Base-by-base conservation (phyloP, 306 rosid genomes). In the Hippophae gyantsensis region DNA sequence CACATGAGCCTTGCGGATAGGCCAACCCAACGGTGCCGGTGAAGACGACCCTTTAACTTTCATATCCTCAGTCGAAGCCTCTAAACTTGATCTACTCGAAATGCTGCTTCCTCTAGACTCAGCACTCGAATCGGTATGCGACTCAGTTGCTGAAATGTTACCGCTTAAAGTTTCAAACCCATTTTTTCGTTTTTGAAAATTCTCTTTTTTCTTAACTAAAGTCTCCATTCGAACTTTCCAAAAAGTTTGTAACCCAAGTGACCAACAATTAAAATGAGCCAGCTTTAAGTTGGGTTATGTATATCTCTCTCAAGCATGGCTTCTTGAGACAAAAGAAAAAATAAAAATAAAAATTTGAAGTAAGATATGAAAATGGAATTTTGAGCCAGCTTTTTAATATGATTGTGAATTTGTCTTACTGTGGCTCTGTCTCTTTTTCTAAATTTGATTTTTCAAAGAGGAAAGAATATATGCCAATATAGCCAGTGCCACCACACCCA, bases 1-100 rank as follows among this genome's bases (percentile, higher is more conserved):
- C 9, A 85, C 55, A 6, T 89, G 79, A 54, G 96, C 95, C 64
- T 89, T 81, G 27, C 86, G 86, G 58, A 92, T 87, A 42, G 96
- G 96, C 98, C 98, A 92, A 14, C 96, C 96, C 69, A 92, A 81
- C 62, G 76, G 83, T 26, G 86, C 25, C 62, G 89, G 80, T 8
- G 95, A 74, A 63, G 86, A 79, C 41, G 69, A 64, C 69, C 76
- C 85, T 71, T 80, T 75, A 6, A 69, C 58, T 55, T 82, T 82
- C n/a, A 68, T 57, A 63, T 73, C 90, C 58, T 62, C 87, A 48
- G 63, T 9, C 6, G 93, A 78, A 66, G 54, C 56, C 47, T 81
- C 89, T 7, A 83, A 79, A 63, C 79, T 76, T 13, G 89, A 83
- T 61, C 79, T 75, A 72, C 79, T 70, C 18, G 87, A 74, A 66